These are phyloP conservation scores for Ogataea nitratoaversa DNA, from an alignment of 805 yeast genomes.

Conservation along the genomic window DNA sequence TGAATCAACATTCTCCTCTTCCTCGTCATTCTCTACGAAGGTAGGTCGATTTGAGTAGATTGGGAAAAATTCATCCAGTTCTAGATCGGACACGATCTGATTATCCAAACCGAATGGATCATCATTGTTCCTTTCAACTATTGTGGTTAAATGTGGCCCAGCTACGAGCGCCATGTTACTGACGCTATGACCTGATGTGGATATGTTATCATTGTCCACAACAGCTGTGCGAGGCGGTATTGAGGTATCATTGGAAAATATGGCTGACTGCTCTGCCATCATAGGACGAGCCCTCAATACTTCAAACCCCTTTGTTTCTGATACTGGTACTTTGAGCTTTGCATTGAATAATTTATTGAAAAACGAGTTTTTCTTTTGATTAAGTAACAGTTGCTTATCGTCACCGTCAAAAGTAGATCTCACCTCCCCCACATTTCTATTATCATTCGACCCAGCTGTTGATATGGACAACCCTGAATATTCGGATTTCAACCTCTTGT, in stretches of 20 bases:
- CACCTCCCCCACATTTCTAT: too few relatives aligned
- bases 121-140: too few relatives aligned
- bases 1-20: neutral
- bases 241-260: neutral
- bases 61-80: neutral
- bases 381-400: too few relatives aligned
- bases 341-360: neutral
- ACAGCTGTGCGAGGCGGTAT: too few relatives aligned
- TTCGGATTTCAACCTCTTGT: constrained; percentile 1
- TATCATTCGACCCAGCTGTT: neutral
- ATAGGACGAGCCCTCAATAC: constrained; percentile 28
- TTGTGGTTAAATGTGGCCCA: too few relatives aligned
- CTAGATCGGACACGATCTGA: neutral
- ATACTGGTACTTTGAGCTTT: neutral
- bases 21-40: neutral
- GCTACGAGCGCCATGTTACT: too few relatives aligned
- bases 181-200: too few relatives aligned
- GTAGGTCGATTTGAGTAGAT: neutral
- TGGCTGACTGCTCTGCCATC: neutral
- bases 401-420: too few relatives aligned
- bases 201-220: neutral
- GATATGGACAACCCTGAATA: neutral
- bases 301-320: constrained; percentile 19
- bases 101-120: neutral
- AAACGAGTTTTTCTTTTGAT: neutral